Conservation (phyloP, 2,329 filamentous ascomycete genomes). For the Aureobasidium sp. region DNA sequence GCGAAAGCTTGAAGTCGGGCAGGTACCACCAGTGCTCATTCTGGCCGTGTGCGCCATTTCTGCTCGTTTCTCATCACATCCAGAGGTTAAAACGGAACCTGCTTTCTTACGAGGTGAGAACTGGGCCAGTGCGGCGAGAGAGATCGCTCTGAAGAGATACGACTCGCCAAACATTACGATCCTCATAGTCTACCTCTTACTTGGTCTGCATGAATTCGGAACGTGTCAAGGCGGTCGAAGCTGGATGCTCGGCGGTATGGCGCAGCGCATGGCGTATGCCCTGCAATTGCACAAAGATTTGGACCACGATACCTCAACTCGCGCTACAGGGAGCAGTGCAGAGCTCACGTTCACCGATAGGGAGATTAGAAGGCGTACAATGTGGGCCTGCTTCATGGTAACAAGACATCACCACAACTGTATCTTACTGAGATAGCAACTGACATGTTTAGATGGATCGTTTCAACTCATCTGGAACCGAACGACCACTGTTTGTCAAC, state of each 20-base stretch:
- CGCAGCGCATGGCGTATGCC: slow-evolving; percentile 94
- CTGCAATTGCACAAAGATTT: slow-evolving; percentile 88
- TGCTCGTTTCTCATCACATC: slow-evolving; percentile 89
- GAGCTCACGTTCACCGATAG: slow-evolving; percentile 76
- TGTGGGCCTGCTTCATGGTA: slow-evolving; percentile 89
- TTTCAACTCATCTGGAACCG: slow-evolving; percentile 92
- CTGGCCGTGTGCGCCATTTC: slow-evolving; percentile 93
- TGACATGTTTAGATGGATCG: slow-evolving; percentile 62
- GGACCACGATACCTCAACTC: slow-evolving; percentile 53
- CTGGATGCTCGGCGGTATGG: slow-evolving; percentile 93
- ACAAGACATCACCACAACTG: neutral
- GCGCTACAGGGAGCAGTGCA: slow-evolving; percentile 21
- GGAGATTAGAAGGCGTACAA: slow-evolving; percentile 84
- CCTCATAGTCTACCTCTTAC: slow-evolving; percentile 77
- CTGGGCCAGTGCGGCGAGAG: slow-evolving; percentile 81
- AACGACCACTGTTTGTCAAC: slow-evolving; percentile 82
- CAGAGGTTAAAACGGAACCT: slow-evolving; percentile 66
- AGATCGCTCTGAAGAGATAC: slow-evolving; percentile 79
- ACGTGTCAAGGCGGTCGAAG: slow-evolving; percentile 93
- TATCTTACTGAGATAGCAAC: neutral
- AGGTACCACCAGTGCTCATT: slow-evolving; percentile 80
- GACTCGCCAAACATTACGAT: slow-evolving; percentile 97
- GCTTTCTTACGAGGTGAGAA: slow-evolving; percentile 84
- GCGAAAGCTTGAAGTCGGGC: slow-evolving; percentile 71
- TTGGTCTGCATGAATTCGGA: slow-evolving; percentile 91